Evolutionary conservation across 2,329 filamentous ascomycete species (phyloP), one percentile per base, ranked within the genome.

Genomic region (Simplicillium sp.): DNA sequence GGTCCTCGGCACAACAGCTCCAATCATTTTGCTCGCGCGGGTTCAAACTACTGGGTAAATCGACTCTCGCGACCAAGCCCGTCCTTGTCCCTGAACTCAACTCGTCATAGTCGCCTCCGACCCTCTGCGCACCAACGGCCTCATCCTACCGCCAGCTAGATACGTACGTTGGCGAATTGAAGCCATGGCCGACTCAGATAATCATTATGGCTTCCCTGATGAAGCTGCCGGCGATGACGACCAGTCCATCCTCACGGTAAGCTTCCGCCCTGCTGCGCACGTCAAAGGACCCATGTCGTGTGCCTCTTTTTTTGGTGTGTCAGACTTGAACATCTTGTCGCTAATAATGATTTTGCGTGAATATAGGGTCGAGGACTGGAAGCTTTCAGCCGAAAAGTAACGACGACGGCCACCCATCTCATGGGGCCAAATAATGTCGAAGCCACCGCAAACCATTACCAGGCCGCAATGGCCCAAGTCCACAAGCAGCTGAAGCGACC

Each of bases 321-420:
- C 18, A 41, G 29, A 36, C 41, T 25, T 25, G 41, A 34, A 42
- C 29, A 31, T 34, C 18, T 43, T 44, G 46, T 34, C 35, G 14
- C 32, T 16, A 34, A 37, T 18, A 37, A 47, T 53, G 46, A 54
- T 41, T 43, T 14, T 43, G 28, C 37, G 40, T 44, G 47, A 43
- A 48, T 37, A 38, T 54, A 95, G 88, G 80, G 87, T 41, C 84
- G 87, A 54, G 86, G 92, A 49, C 70, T 97, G 53, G 89, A 96
- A 66, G 85, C 87, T 41, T 96, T 98, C 64, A 80, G 88, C 50
- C 82, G 90, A 57, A 98, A 96, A 66, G 88, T 97, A 47, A 92
- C 89, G 25, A 87, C 87, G 20, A 97, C 92, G 15, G 92, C 92
- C 42, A 86, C 80, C 55, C 88, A 94, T 61, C 73, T 98, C 50